These are phyloP conservation scores for Melaleuca alternifolia DNA, from an alignment of 345 rosid species.

Conservation along the genomic window DNA sequence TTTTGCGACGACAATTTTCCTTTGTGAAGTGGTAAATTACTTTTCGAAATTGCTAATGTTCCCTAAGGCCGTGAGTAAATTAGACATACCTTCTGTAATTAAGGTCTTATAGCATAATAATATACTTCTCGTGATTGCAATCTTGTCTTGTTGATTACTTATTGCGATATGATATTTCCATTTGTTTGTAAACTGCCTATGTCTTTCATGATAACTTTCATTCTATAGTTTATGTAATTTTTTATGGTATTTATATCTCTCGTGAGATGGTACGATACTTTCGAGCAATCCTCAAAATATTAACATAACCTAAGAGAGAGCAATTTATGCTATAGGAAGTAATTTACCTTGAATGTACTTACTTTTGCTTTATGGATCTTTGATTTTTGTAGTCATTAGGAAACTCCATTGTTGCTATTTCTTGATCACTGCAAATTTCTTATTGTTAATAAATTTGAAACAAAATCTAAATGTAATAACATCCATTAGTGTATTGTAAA, in stretches of 20 bases:
- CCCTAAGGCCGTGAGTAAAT: neutral
- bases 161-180: neutral
- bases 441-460: too few relatives aligned
- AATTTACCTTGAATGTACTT: too few relatives aligned
- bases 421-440: too few relatives aligned
- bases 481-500: too few relatives aligned
- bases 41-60: neutral
- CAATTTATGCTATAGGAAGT: too few relatives aligned
- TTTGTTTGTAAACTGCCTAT: neutral
- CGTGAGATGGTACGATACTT: neutral
- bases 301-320: too few relatives aligned
- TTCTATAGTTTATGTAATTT: neutral
- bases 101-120: neutral
- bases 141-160: neutral
- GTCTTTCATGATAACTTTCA: accelerated
- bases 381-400: too few relatives aligned
- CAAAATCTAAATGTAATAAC: too few relatives aligned
- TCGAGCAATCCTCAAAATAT: too few relatives aligned
- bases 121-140: neutral
- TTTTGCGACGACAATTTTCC: neutral
- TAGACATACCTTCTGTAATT: neutral
- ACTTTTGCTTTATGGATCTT: too few relatives aligned
- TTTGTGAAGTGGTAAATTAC: neutral
- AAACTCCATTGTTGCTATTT: too few relatives aligned
- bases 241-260: neutral